These are phyloP conservation scores for Flaveria sonorensis DNA, from an alignment of 129 eudicot species.

Conservation along the genomic window DNA sequence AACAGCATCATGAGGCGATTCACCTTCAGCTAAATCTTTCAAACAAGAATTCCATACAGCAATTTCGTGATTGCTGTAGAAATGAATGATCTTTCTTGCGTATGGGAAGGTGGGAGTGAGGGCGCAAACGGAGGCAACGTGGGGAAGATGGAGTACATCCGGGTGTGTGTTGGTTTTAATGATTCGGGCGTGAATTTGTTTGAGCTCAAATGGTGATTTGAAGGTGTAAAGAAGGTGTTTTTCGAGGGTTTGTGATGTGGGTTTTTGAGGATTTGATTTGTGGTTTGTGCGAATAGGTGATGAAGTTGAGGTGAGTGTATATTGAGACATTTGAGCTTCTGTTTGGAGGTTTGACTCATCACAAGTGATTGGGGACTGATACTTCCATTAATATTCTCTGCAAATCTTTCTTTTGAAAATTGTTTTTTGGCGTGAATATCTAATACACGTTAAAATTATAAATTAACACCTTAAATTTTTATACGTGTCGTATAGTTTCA, in stretches of 20 bases:
- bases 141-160: conserved; percentile 39
- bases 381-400: too few species aligned
- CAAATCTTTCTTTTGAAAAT: too few species aligned
- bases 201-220: conserved; percentile 52
- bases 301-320: conserved; percentile 24
- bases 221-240: conserved; percentile 38
- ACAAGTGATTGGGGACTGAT: neutral
- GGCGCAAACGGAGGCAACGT: conserved; percentile 56
- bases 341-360: neutral
- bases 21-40: conserved; percentile 48
- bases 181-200: conserved; percentile 51
- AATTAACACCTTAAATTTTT: too few species aligned
- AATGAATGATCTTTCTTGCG: conserved; percentile 42
- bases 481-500: too few species aligned
- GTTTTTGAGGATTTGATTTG: conserved; percentile 19
- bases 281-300: conserved; percentile 20
- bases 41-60: conserved; percentile 52
- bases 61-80: conserved; percentile 25
- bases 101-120: conserved; percentile 53
- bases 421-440: too few species aligned
- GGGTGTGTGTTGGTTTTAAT: conserved; percentile 41
- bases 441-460: too few species aligned
- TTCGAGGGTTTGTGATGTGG: conserved; percentile 18
- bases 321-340: conserved; percentile 25
- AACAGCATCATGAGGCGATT: conserved; percentile 45